Evolutionary conservation across 768 basidiomycete species (phyloP).

Genomic region (Phlegmacium glaucopus): DNA sequence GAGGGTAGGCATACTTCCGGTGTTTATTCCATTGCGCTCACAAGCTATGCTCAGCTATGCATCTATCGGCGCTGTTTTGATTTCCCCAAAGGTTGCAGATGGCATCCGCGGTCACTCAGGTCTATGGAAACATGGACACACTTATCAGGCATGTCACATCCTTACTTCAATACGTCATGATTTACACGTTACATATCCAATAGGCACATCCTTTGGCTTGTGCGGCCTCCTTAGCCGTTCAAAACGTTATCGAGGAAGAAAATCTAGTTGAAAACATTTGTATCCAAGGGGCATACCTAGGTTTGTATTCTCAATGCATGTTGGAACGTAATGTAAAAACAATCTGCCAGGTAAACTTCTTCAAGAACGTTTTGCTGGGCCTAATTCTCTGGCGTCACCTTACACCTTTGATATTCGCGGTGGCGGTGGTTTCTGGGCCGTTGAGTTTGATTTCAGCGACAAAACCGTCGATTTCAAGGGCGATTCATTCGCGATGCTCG

Average conservation of each 20-base stretch:
- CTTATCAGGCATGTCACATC: constrained; percentile 58
- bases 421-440: constrained; percentile 77
- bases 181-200: constrained; percentile 1
- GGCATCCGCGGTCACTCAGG: constrained; percentile 69
- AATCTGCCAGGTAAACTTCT: constrained; percentile 42
- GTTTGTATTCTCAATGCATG: constrained; percentile 17
- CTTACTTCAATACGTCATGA: not conserved
- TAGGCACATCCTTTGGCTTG: constrained; percentile 75
- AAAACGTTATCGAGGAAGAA: constrained; percentile 65
- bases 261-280: constrained; percentile 67
- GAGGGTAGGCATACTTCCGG: constrained; percentile 52
- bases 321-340: not conserved
- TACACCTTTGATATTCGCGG: constrained; percentile 81
- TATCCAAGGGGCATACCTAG: constrained; percentile 57
- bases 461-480: constrained; percentile 47
- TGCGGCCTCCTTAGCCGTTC: constrained; percentile 79
- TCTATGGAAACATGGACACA: constrained; percentile 82
- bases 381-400: constrained; percentile 56
- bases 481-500: constrained; percentile 57
- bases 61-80: constrained; percentile 77
- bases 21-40: not conserved
- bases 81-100: constrained; percentile 67
- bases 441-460: constrained; percentile 75
- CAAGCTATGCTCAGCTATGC: constrained; percentile 53
- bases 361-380: constrained; percentile 47